phyloP scores from a whole-genome alignment of 2,329 filamentous ascomycete genomes.

The Lasiodiplodia hormozganensis region DNA sequence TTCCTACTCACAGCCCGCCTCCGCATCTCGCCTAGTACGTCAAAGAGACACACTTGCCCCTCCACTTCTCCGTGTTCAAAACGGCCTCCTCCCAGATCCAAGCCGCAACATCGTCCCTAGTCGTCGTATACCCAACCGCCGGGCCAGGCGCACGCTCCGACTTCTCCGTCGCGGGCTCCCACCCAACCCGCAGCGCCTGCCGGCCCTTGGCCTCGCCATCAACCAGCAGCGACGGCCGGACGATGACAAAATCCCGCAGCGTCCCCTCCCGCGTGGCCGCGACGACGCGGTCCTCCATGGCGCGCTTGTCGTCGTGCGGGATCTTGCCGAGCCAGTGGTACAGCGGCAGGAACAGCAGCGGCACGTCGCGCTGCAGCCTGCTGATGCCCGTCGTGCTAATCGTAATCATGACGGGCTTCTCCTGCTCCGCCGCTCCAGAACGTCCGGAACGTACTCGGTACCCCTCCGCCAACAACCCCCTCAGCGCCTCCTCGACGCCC shows the following conservation, averaged over 20 bases:
- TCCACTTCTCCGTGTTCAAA: slow-evolving; percentile 37
- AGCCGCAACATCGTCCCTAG: slow-evolving; percentile 48
- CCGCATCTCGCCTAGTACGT: slow-evolving; percentile 39
- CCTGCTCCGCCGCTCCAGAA: neutral
- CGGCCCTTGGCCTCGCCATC: slow-evolving; percentile 40
- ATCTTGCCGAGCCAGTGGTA: slow-evolving; percentile 45
- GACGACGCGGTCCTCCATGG: slow-evolving; percentile 43
- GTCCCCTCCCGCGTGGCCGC: slow-evolving; percentile 34
- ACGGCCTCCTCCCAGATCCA: slow-evolving; percentile 49
- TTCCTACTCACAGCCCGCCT: neutral
- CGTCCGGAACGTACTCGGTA: neutral
- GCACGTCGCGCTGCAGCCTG: slow-evolving; percentile 44
- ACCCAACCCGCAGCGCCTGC: slow-evolving; percentile 42
- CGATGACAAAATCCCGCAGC: slow-evolving; percentile 41
- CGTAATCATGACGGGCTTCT: slow-evolving; percentile 37
- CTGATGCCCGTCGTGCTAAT: slow-evolving; percentile 50
- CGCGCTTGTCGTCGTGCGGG: slow-evolving; percentile 50
- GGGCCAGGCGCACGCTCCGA: slow-evolving; percentile 39
- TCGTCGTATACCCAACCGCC: slow-evolving; percentile 47
- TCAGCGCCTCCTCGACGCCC: slow-evolving; percentile 42
- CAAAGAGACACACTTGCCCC: slow-evolving; percentile 43
- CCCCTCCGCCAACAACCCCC: slow-evolving; percentile 30
- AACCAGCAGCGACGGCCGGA: slow-evolving; percentile 48
- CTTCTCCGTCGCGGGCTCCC: slow-evolving; percentile 34
- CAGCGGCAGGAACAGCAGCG: slow-evolving; percentile 39